Conservation (phyloP, 805 yeast genomes). For the Monosporozyma aerobia region DNA sequence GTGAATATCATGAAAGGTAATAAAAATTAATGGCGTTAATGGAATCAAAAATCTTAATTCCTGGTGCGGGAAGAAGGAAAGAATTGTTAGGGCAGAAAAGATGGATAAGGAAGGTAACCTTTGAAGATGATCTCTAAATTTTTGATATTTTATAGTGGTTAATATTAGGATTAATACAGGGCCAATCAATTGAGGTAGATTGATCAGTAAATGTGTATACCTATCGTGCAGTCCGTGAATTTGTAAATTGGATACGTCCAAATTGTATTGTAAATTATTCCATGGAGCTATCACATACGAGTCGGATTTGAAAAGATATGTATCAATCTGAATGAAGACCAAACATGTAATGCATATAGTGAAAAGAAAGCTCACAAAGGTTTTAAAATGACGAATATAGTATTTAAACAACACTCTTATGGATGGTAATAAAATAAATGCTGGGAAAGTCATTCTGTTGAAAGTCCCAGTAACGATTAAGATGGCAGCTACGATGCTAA, state of each 20-base stretch:
- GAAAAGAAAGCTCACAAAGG: constrained; percentile 24
- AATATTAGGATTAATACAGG: constrained; percentile 41
- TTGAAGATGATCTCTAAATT: background rate
- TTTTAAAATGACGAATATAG: constrained; percentile 30
- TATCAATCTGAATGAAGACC: constrained; percentile 44
- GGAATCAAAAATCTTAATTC: constrained; percentile 86
- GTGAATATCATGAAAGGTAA: constrained; percentile 37
- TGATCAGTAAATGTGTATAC: constrained; percentile 64
- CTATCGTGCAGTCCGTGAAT: constrained; percentile 78
- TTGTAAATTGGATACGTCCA: constrained; percentile 47
- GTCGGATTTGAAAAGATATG: constrained; percentile 31
- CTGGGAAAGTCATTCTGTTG: constrained; percentile 77
- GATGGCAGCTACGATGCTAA: constrained; percentile 34
- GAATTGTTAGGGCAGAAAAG: constrained; percentile 47
- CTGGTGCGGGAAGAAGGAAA: constrained; percentile 83
- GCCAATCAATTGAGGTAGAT: constrained; percentile 74
- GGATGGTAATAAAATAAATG: constrained; percentile 62
- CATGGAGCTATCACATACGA: constrained; percentile 51
- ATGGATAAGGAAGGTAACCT: constrained; percentile 49
- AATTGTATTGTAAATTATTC: constrained; percentile 69
- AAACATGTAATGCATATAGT: constrained; percentile 33
- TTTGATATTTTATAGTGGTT: constrained; percentile 12
- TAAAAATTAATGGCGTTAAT: constrained; percentile 56
- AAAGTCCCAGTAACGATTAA: constrained; percentile 61
- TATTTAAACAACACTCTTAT: constrained; percentile 36